Base-by-base conservation (phyloP, 257 asterid species). In the Petrea volubilis region DNA sequence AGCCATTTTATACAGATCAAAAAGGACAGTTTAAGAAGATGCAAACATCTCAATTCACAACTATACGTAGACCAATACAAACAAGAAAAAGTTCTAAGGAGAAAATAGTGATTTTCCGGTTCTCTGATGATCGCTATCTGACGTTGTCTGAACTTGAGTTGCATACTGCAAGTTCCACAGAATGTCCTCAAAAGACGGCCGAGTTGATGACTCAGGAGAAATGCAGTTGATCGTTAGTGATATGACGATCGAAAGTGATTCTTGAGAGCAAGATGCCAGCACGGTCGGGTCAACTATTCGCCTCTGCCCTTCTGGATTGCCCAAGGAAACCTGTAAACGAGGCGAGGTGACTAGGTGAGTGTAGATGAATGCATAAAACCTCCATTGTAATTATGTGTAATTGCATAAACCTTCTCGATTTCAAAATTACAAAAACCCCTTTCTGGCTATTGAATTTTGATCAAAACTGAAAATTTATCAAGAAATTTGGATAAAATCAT, bases 111-210 rank as follows among this genome's bases (percentile, higher is more conserved):
- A 14, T 63, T 74, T 77, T 29, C 78, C 82, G 36, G 63, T 64
- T 66, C 74, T 82, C 5, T 72, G 69, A 47, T 47, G 43, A 61
- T 85, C 87, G 29, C 67, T 79, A 23, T 80, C 80, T 4, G 84
- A 74, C 11, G 84, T 64, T 13, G 81, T 82, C 76, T 89, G 93
- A 67, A 82, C 80, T 75, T 87, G 96, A 75, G 91, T 84, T 11
- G 96, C 96, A 64, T 86, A 84, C 74, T 84, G 89, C 77, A 89
- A 79, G 79, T 86, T 86, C 96, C 91, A 89, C 13, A 87, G 86
- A 25, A 89, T 73, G 17, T 89, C 96, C 76, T 89, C 96, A 24
- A 89, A 85, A 2, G 96, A 83, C 0, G 96, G 96, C 1, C 90
- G 88, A 31, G 71, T 67, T 12, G 85, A 79, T 17, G 92, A 83